Evolutionary conservation across 163 green algal genomes (phyloP), one percentile per base, ranked within the genome.

Genomic region (Scenedesmus sp.): DNA sequence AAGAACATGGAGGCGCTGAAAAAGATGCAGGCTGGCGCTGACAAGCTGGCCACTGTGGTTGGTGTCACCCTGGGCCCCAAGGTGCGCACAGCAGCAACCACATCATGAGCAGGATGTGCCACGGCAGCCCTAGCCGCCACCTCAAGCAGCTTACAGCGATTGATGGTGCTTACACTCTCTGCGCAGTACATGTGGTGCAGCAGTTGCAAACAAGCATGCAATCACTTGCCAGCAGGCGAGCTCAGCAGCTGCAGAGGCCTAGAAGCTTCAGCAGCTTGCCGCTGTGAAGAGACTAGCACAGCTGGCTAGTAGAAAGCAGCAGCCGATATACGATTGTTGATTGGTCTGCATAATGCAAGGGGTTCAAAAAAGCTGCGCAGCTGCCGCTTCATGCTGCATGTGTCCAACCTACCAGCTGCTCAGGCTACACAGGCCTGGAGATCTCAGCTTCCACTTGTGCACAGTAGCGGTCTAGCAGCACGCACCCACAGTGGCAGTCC

Each of bases 31-130:
- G 96, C 96, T 40, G 98, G 98, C 86, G 98, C 98, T 18, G 98
- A 99, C 93, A 99, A 99, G 96, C 97, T 99, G 40, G 98, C 98
- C 44, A 97, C 95, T 68, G 97, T 99, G 10, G 98, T 99, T 20
- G 98, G 98, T 86, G 98, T 99, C 20, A 99, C 98, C 24, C 97
- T 99, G 73, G 98, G 98, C 18, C 98, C 98, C 92, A 99, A 99
- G 97, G 96, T 96, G 61, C 9, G 88, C 44, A 42, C 24, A 22
- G 26, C 33, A 70, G 79, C 40, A 30, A 0, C 18, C 26, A 49
- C 73, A 83, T 35, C 79, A 61, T 9, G 22, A 40, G 79, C 79
- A 68, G 79, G 20, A 30, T 18, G 2, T 76, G 30, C 65, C 6
- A 30, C 65, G 16, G 18, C 30, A 76, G 26, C 65, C 65, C 37